phyloP scores from a whole-genome alignment of 345 rosid genomes.

The Syzygium aqueum region DNA sequence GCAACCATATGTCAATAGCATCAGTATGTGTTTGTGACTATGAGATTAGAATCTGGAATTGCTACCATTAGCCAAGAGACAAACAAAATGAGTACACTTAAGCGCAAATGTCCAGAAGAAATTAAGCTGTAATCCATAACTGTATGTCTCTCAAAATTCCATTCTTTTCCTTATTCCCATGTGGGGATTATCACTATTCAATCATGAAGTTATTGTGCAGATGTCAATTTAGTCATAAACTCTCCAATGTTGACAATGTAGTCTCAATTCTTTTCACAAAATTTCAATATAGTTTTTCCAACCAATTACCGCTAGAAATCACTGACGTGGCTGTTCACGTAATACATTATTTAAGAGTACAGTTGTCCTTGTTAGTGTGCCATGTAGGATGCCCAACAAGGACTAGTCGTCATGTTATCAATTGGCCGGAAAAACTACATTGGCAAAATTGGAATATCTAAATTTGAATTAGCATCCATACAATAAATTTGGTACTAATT shows the following conservation, averaged over 20 bases:
- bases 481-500: too few relatives aligned
- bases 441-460: neutral
- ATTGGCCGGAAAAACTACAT: too few relatives aligned
- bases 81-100: neutral
- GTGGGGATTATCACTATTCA: neutral
- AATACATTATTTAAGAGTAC: neutral
- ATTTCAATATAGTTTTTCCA: too few relatives aligned
- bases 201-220: neutral
- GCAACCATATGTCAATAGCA: too few relatives aligned
- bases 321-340: fast-evolving
- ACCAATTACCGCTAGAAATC: neutral
- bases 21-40: too few relatives aligned
- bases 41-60: too few relatives aligned
- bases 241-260: too few relatives aligned
- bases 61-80: neutral
- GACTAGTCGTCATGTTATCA: too few relatives aligned
- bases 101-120: neutral
- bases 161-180: neutral
- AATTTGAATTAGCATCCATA: neutral
- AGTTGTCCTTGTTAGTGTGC: neutral
- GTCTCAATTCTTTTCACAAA: too few relatives aligned
- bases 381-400: neutral
- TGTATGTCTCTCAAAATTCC: neutral
- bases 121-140: neutral
- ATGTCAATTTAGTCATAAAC: too few relatives aligned